Base-by-base conservation (phyloP, 345 rosid genomes). In the Theobroma cacao region DNA sequence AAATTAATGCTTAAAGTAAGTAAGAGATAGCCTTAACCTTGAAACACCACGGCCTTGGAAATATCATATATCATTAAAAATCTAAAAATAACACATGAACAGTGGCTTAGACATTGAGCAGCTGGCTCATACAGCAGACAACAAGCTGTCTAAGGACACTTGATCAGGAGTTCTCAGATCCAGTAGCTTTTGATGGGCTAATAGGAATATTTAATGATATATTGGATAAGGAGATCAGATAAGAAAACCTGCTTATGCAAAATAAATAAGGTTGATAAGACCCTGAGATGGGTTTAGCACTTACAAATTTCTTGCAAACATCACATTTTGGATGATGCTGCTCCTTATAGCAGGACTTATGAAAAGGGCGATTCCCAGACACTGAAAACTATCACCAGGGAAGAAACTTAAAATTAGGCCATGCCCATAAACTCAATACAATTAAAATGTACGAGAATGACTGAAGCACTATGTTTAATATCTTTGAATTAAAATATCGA, bases 241-340 rank as follows among this genome's bases (percentile, higher is more conserved):
- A 38, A 4, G 53, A 53, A 59, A 38, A 52, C 40, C 31, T 41
- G 63, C 34, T 75, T 69, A 61, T 7, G 55, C 12, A 38, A 61
- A 33, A 31, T 30, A 75, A 30, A 43, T 28, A 67, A 64, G n/a
- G 20, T 59, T 61, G 26, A 13, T 17, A 48, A 34, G 40, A 36
- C 48, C 56, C 20, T 70, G 59, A 45, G 58, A 64, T 15, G 60
- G 71, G 20, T 76, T 26, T 78, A 78, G 48, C 28, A 89, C 99
- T 94, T 77, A 97, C 99, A 70, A 87, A 93, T 83, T 87, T 82
- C 34, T 67, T 80, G 84, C 99, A 97, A 83, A 97, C 97, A 86
- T 97, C 98, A 74, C 99, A 97, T 84, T 76, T 93, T 38, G 98
- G 99, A 80, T 93, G 98, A 86, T 91, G 86, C 11, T 74, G 92